Conservation (phyloP, 1,284 basidiomycete genomes). For the Rhodotorula sp. region DNA sequence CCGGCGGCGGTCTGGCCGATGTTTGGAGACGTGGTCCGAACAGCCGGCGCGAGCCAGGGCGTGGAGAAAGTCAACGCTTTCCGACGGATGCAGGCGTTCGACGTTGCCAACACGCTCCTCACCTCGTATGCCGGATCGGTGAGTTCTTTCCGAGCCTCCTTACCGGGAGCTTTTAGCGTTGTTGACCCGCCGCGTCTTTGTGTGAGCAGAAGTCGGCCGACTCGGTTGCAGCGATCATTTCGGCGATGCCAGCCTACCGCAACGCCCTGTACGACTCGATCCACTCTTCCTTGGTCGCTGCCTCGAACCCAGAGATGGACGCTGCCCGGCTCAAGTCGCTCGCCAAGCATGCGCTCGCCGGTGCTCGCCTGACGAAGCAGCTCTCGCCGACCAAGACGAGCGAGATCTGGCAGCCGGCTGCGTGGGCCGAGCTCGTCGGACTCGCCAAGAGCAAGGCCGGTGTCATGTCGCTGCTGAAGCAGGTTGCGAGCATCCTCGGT, state of each 20-base stretch:
- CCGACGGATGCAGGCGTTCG: conserved; percentile 70
- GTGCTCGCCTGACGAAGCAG: conserved; percentile 64
- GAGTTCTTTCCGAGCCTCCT: neutral
- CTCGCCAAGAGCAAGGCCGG: conserved; percentile 30
- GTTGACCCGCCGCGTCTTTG: no score
- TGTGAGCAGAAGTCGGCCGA: conserved; percentile 45
- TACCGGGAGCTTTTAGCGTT: no score
- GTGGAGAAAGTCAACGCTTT: conserved; percentile 60
- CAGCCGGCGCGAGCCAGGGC: conserved; percentile 15
- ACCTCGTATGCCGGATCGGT: conserved; percentile 41
- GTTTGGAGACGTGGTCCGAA: conserved; percentile 21
- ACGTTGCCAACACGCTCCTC: conserved; percentile 67
- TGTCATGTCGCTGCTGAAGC: conserved; percentile 28
- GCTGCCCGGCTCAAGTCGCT: conserved; percentile 74
- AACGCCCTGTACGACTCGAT: conserved; percentile 59
- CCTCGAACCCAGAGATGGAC: conserved; percentile 55
- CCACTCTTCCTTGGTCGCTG: conserved; percentile 55
- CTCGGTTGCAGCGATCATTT: conserved; percentile 52
- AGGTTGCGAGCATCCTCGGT: conserved; percentile 29
- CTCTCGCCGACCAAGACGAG: conserved; percentile 17
- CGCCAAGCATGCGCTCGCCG: conserved; percentile 67
- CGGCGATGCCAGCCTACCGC: conserved; percentile 60
- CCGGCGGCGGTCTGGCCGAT: conserved; percentile 32
- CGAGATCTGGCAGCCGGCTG: conserved; percentile 3
- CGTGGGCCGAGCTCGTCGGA: conserved; percentile 19